phyloP scores from a whole-genome alignment of 768 basidiomycete genomes.

The Kwoniella dejecticola region DNA sequence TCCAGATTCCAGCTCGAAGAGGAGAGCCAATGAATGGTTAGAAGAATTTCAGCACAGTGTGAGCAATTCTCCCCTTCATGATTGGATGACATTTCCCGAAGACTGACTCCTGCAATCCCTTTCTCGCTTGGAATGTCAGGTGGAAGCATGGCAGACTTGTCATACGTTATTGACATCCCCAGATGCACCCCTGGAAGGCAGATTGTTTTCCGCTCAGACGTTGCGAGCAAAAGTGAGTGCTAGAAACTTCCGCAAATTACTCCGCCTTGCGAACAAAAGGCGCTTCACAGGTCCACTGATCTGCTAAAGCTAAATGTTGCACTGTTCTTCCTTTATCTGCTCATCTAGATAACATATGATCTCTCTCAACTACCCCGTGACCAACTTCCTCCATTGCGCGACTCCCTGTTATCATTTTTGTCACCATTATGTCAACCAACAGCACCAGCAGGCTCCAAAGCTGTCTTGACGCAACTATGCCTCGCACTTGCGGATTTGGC shows the following conservation, averaged over 20 bases:
- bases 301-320: not conserved
- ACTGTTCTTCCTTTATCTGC: not conserved
- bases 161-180: constrained; percentile 82
- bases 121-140: too few relatives aligned
- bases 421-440: constrained; percentile 60
- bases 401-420: constrained; percentile 79
- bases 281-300: too few relatives aligned
- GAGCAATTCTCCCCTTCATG: constrained; percentile 58
- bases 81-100: not conserved
- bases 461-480: constrained; percentile 84
- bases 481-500: constrained; percentile 87
- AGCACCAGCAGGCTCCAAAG: constrained; percentile 71
- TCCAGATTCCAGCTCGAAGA: constrained; percentile 79
- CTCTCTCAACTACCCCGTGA: constrained; percentile 77
- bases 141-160: constrained; percentile 94
- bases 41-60: constrained; percentile 99
- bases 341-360: constrained; percentile 84
- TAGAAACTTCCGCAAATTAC: not conserved
- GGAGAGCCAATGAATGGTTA: constrained; percentile 89
- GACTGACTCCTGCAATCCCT: too few relatives aligned
- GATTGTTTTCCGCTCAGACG: constrained; percentile 94
- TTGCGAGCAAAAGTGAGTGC: constrained; percentile 83
- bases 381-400: constrained; percentile 75
- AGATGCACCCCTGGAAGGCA: constrained; percentile 75
- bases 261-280: too few relatives aligned